Base-by-base conservation (phyloP, 2,329 filamentous ascomycete genomes). In the Microdochium trichocladiopsis region DNA sequence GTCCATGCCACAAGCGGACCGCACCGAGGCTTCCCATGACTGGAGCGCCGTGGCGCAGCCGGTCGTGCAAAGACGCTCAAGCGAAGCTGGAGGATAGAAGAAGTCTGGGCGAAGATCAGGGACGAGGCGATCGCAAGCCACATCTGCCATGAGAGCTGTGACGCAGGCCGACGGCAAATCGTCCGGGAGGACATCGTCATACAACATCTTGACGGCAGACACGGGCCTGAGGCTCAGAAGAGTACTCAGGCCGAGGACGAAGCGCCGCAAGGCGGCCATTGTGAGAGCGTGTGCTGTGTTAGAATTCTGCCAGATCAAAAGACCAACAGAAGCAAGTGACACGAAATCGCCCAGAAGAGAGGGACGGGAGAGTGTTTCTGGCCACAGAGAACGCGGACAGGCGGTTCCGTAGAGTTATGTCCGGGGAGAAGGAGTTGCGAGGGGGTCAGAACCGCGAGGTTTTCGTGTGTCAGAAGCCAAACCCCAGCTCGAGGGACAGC, bases 111-210 rank as follows among this genome's bases (percentile, higher is more conserved):
- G 53, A 16, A 57, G 55, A 18, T 25, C 48, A 41, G 25, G 49
- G 8, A 57, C 55, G 25, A 55, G 53, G 23, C 28, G 51, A 37
- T 55, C 53, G 43, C 55, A 57, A 21, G 53, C 49, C 8, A 57
- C 31, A 37, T 55, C 51, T 25, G 50, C 50, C 49, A 53, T 50
- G 43, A 57, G 53, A 16, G 53, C 55, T 21, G 48, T 50, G 12
- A 12, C 6, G 18, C 41, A 45, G 9, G 41, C 47, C 25, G 50
- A 56, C 14, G 50, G 41, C 41, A 45, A 45, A 18, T 45, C 50
- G 22, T 47, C 36, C 9, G 52, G 37, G 47, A 56, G 54, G 36
- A 36, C 47, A 16, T 55, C 50, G 31, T 50, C 47, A 53, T 55
- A 53, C 37, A 57, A 36, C 53, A 57, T 53, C 41, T 49, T 54